These are phyloP conservation scores for Saccharomyces uvarum DNA, from an alignment of 1,139 yeast genomes.

Conservation along the genomic window DNA sequence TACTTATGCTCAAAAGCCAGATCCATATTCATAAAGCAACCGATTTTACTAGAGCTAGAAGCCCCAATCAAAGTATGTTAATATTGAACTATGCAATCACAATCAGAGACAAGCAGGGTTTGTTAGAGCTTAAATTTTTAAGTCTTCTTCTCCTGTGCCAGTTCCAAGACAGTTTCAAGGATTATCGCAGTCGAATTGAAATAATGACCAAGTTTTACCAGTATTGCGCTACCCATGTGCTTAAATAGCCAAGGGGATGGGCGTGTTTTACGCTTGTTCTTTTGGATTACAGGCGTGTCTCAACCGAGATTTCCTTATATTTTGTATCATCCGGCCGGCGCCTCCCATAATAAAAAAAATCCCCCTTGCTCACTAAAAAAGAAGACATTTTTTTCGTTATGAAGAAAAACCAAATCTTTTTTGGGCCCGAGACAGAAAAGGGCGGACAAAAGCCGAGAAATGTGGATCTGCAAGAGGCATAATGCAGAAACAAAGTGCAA, in stretches of 20 bases:
- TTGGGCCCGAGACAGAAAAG: not conserved
- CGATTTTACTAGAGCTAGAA: slow-evolving; percentile 86
- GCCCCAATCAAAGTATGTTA: slow-evolving; percentile 84
- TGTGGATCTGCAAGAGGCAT: not conserved
- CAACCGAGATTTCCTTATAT: not conserved
- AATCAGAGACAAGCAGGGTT: not conserved
- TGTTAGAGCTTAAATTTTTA: not conserved
- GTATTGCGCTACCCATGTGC: not conserved
- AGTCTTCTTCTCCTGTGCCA: not conserved
- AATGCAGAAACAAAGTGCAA: not conserved
- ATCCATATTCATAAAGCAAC: slow-evolving; percentile 95
- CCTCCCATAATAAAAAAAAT: not conserved
- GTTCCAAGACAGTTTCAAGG: not conserved
- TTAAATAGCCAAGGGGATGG: not conserved
- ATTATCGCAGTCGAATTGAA: not conserved
- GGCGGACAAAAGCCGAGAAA: not conserved
- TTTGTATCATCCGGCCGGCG: slow-evolving; percentile 1
- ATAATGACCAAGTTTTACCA: not conserved
- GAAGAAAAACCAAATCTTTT: not conserved
- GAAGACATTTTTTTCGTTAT: not conserved
- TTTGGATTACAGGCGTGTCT: not conserved
- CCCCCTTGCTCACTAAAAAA: slow-evolving; percentile 1
- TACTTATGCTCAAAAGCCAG: slow-evolving; percentile 95
- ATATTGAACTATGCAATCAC: not conserved
- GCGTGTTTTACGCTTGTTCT: not conserved